These are phyloP conservation scores for Boletus huronensis DNA, from an alignment of 768 basidiomycete species.

Conservation along the genomic window DNA sequence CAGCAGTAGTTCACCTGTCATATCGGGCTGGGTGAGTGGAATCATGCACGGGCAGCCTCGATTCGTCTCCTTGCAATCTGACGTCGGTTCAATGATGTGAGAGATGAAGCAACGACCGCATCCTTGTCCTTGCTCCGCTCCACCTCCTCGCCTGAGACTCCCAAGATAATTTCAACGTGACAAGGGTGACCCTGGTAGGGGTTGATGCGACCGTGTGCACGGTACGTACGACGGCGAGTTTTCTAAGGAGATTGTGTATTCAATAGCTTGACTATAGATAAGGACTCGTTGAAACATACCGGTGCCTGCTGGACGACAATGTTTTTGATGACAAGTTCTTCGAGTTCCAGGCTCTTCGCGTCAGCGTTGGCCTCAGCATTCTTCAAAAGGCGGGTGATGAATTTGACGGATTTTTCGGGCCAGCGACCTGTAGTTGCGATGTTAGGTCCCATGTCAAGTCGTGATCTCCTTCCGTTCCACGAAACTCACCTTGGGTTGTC, in stretches of 20 bases:
- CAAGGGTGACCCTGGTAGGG: slow-evolving; percentile 98
- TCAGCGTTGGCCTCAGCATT: slow-evolving; percentile 99
- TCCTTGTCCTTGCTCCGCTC: slow-evolving; percentile 90
- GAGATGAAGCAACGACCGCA: slow-evolving; percentile 41
- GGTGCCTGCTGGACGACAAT: slow-evolving; percentile 99
- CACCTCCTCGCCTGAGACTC: slow-evolving; percentile 74
- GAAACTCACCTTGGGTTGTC: slow-evolving; percentile 82
- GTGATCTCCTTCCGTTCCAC: background rate
- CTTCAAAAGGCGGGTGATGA: slow-evolving; percentile 91
- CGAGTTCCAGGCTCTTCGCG: slow-evolving; percentile 90
- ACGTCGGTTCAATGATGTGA: slow-evolving; percentile 76
- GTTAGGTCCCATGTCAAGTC: background rate
- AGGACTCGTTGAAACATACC: slow-evolving; percentile 45
- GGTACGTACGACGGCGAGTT: slow-evolving; percentile 99
- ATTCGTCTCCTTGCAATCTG: slow-evolving; percentile 86
- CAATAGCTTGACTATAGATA: background rate
- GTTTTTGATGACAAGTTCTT: slow-evolving; percentile 92
- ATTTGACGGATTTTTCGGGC: slow-evolving; percentile 98
- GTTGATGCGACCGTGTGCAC: slow-evolving; percentile 96
- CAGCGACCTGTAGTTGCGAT: slow-evolving; percentile 74
- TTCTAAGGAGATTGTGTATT: slow-evolving; percentile 49
- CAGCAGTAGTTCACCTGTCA: slow-evolving; percentile 15
- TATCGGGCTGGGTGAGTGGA: slow-evolving; percentile 17
- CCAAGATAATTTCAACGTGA: slow-evolving; percentile 93
- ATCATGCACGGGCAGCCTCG: slow-evolving; percentile 69